Percentiles rank a stretch among this genome's conserved stretches.
Evolutionary conservation across 1,284 basidiomycete genomes (phyloP).

Genomic region (Cryptococcus sp.): DNA sequence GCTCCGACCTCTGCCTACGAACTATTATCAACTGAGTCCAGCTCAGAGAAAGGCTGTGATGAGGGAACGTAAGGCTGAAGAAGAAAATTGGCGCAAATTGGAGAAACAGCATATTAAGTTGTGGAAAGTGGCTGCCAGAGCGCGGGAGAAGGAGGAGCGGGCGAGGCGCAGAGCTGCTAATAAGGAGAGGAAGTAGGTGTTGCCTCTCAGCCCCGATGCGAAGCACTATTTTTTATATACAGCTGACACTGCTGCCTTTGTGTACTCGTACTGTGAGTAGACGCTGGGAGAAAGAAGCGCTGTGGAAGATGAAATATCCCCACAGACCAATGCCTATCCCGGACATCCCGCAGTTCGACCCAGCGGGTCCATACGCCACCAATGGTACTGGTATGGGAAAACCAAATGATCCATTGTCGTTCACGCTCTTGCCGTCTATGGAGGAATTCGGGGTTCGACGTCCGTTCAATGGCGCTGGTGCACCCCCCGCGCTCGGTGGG

Average conservation of each 20-base stretch:
- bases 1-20: constrained; percentile 7
- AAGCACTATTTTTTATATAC: background rate
- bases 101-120: constrained; percentile 23
- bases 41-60: constrained; percentile 5
- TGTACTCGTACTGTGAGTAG: background rate
- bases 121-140: constrained; percentile 15
- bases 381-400: background rate
- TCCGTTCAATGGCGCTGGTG: constrained; percentile 25
- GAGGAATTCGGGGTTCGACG: constrained; percentile 33
- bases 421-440: constrained; percentile 28
- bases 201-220: background rate
- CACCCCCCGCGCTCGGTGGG: constrained; percentile 20
- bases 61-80: constrained; percentile 13
- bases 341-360: background rate
- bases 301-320: constrained; percentile 20
- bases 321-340: constrained; percentile 6
- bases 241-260: too few relatives aligned
- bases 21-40: constrained; percentile 3
- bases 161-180: constrained; percentile 10
- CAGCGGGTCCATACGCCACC: background rate
- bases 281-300: constrained; percentile 11
- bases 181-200: constrained; percentile 16
- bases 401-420: constrained; percentile 11
- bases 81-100: constrained; percentile 16
- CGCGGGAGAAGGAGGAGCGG: constrained; percentile 17